Conservation (phyloP, 768 basidiomycete genomes). For the Russula sp. region DNA sequence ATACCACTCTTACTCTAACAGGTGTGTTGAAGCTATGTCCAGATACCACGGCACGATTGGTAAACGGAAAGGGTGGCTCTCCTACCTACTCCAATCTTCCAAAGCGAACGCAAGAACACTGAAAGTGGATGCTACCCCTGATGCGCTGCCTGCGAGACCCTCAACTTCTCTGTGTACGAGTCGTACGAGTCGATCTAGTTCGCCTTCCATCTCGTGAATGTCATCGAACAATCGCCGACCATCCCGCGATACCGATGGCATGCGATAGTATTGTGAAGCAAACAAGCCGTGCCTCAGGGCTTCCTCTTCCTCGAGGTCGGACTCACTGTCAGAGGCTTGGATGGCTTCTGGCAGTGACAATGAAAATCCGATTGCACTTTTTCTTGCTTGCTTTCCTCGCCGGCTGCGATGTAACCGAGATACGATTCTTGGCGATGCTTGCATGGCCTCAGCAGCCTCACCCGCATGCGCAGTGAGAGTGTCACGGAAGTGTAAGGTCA, state of each 20-base stretch:
- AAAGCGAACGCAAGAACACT: slow-evolving; percentile 68
- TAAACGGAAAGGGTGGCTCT: not conserved
- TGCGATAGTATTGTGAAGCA: slow-evolving; percentile 40
- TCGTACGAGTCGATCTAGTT: slow-evolving; percentile 65
- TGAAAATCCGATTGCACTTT: slow-evolving; percentile 59
- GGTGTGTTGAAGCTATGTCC: not conserved
- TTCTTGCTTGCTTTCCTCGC: slow-evolving; percentile 47
- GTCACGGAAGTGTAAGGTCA: slow-evolving; percentile 64
- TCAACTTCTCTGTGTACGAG: slow-evolving; percentile 68
- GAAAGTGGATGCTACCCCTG: slow-evolving; percentile 57
- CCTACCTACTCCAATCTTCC: slow-evolving; percentile 65
- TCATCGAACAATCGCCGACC: slow-evolving; percentile 45
- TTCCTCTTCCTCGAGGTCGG: slow-evolving; percentile 28
- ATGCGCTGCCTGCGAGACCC: slow-evolving; percentile 54
- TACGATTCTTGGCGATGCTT: slow-evolving; percentile 42
- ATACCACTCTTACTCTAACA: not conserved
- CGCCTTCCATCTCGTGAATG: slow-evolving; percentile 58
- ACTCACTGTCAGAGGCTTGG: slow-evolving; percentile 39
- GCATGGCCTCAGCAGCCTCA: slow-evolving; percentile 53
- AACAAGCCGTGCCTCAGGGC: slow-evolving; percentile 15
- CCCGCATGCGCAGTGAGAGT: slow-evolving; percentile 56
- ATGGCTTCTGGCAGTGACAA: slow-evolving; percentile 32
- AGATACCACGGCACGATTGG: not conserved
- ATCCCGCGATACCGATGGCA: slow-evolving; percentile 32
- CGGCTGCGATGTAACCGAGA: slow-evolving; percentile 59